Evolutionary conservation across 345 rosid genomes (phyloP), one percentile per base, ranked within the genome.

Genomic region (Linum usitatissimum): DNA sequence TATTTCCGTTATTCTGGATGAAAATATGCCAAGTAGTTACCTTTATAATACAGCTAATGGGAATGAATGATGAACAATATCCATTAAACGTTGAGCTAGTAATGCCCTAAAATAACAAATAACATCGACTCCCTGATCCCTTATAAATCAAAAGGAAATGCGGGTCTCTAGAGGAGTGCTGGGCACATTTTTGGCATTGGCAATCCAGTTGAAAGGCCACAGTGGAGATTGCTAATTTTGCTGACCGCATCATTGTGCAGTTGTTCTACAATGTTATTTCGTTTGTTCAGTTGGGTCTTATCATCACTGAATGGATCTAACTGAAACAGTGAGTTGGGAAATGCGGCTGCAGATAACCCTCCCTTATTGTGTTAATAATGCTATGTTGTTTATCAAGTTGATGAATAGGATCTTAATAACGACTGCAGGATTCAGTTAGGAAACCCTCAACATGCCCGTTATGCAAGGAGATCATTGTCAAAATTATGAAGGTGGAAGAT

Each of bases 401-500:
- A 28, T 6, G n/a, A 56, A 56, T 9, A 18, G 63, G 23, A 64
- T 64, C 10, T 34, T 58, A 20, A 62, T 67, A 23, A 31, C 68
- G 56, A 60, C 17, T 71, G 61, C 54, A 93, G 99, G 80, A 68
- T 68, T 76, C 90, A 51, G 73, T 75, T 39, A 74, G 84, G 73
- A 87, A 80, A 73, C 60, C 55, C 48, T 79, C 90, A 51, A 79
- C 86, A 38, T 93, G 99, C 76, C 99, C 99, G 36, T 64, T 90
- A 68, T 93, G 99, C 81, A 90, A 93, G 79, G 78, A 78, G 53
- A 78, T 63, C 65, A 87, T 90, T 76, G 64, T 68, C 9, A 76
- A 84, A 73, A 93, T 93, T 53, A 86, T 79, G 58, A 86, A 75
- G 76, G 70, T 90, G 71, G 94, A 87, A 73, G 92, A 82, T 53